Percentiles rank a stretch among this genome's conserved stretches.
phyloP scores from a whole-genome alignment of 192 early-diverging fungal species.

The Helicostylum pulchrum region DNA sequence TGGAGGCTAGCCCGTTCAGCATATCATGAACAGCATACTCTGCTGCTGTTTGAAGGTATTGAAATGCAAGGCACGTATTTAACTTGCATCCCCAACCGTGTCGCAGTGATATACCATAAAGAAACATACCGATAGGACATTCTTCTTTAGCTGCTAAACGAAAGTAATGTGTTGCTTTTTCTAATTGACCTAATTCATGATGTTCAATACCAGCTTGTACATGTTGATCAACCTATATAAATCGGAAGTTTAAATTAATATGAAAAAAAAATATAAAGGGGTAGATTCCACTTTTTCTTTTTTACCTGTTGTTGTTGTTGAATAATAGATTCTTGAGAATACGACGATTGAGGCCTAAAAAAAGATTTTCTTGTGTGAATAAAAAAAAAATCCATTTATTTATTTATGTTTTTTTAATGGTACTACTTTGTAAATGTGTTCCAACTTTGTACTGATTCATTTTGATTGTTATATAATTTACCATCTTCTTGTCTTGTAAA shows the following conservation, averaged over 20 bases:
- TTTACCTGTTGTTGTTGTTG: not conserved
- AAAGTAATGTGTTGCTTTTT: slow-evolving; percentile 71
- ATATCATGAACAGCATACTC: slow-evolving; percentile 59
- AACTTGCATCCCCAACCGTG: slow-evolving; percentile 75
- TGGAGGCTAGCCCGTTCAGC: slow-evolving; percentile 53
- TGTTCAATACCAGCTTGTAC: slow-evolving; percentile 66
- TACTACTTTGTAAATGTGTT: slow-evolving; percentile 7
- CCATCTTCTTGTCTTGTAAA: not conserved
- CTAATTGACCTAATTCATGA: slow-evolving; percentile 73
- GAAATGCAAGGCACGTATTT: slow-evolving; percentile 47
- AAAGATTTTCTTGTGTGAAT: not conserved
- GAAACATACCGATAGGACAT: slow-evolving; percentile 72
- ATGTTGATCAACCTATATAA: slow-evolving; percentile 18
- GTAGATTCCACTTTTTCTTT: not conserved
- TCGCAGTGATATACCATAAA: slow-evolving; percentile 73
- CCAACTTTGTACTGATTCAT: slow-evolving; percentile 14
- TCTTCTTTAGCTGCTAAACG: slow-evolving; percentile 63
- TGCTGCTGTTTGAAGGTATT: slow-evolving; percentile 71
- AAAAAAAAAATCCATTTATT: not conserved
- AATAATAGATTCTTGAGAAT: slow-evolving; percentile 9
- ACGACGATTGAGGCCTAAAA: slow-evolving; percentile 7
- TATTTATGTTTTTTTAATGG: not conserved
- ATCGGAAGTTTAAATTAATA: not conserved
- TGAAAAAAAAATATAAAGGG: not conserved
- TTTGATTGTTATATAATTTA: not conserved